These are phyloP conservation scores for Exophiala dermatitidis DNA, from an alignment of 2,329 filamentous ascomycete genomes.

Conservation along the genomic window DNA sequence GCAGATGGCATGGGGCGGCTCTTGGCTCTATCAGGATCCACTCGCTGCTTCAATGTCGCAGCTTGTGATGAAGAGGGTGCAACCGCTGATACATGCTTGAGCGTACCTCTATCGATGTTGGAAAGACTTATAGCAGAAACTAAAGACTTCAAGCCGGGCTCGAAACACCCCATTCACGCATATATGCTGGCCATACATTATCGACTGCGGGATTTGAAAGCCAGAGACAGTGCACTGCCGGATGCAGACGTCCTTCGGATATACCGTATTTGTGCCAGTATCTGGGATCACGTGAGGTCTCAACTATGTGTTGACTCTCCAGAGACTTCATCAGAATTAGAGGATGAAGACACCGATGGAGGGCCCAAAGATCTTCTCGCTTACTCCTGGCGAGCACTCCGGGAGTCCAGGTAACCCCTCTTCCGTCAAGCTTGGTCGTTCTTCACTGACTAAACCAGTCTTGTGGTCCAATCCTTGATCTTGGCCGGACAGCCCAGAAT, in stretches of 20 bases:
- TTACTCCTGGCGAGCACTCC: constrained; percentile 90
- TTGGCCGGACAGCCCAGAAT: constrained; percentile 39
- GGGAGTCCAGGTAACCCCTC: constrained; percentile 69
- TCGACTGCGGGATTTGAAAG: constrained; percentile 8
- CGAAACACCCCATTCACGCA: constrained; percentile 20
- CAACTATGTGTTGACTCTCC: constrained; percentile 91
- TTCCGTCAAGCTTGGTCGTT: neutral
- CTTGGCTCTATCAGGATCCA: constrained; percentile 4
- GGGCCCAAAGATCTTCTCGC: constrained; percentile 82
- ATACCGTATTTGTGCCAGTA: constrained; percentile 53
- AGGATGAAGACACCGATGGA: constrained; percentile 64
- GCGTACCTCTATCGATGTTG: neutral
- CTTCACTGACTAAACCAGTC: constrained; percentile 45
- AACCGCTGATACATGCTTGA: neutral
- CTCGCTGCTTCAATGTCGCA: neutral
- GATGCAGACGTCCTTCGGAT: constrained; percentile 39
- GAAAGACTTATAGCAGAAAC: neutral
- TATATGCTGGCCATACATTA: constrained; percentile 18
- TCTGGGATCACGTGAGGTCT: constrained; percentile 69
- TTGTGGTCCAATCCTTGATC: constrained; percentile 60
- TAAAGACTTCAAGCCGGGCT: constrained; percentile 9
- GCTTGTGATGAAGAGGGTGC: neutral
- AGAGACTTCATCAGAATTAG: constrained; percentile 62
- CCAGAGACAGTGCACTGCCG: constrained; percentile 30
- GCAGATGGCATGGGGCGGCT: constrained; percentile 71